A percentile compares a stretch with the other conserved stretches of the same genome.
Conservation (phyloP, 106 monocot genomes). For the Dendrobium catenatum region DNA sequence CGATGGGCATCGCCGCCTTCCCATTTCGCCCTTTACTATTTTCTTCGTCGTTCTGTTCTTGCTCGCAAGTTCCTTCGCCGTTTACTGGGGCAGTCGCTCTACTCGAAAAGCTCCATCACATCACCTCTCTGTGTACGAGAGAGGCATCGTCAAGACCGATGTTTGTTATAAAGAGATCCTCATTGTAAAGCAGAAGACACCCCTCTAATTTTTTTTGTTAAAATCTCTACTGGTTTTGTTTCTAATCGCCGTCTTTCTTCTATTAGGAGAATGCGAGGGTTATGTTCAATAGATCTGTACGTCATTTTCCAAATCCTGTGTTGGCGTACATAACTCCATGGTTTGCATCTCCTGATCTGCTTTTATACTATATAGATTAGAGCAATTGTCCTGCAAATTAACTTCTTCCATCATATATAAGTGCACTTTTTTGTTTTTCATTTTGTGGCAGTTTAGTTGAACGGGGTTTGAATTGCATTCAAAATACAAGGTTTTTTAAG, state of each 20-base stretch:
- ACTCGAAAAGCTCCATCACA: neutral
- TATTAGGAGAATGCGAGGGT: conserved; percentile 48
- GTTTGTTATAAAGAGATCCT: conserved; percentile 57
- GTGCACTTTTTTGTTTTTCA: neutral
- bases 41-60: conserved; percentile 16
- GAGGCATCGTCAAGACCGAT: conserved; percentile 58
- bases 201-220: neutral
- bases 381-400: neutral
- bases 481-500: no score
- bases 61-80: conserved; percentile 4
- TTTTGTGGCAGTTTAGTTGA: no score
- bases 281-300: conserved; percentile 34
- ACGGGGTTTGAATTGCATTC: no score
- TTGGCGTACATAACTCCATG: conserved; percentile 95
- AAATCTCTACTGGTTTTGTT: neutral
- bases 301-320: conserved; percentile 67
- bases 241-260: neutral
- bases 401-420: neutral
- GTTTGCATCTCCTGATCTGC: conserved; percentile 19
- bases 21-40: neutral
- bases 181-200: conserved; percentile 25
- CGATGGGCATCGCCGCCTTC: neutral
- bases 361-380: neutral
- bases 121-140: conserved; percentile 39
- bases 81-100: conserved; percentile 5